phyloP scores from a whole-genome alignment of 345 rosid genomes.

The Eucalyptus melliodora region DNA sequence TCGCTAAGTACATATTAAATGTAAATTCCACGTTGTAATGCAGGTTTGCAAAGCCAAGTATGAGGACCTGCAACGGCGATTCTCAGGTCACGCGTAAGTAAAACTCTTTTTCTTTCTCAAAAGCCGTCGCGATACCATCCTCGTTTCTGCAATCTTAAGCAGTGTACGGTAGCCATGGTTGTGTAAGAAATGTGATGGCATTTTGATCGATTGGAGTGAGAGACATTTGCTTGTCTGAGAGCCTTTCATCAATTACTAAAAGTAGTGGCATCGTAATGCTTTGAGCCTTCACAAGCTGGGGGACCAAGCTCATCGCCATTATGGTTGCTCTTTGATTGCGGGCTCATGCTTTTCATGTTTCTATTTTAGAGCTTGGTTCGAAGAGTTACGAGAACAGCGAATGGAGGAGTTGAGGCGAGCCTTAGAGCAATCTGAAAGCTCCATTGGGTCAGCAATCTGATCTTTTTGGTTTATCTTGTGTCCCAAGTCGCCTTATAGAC shows the following conservation, averaged over 20 bases:
- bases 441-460: slow-evolving; percentile 56
- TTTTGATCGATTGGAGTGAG: background rate
- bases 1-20: background rate
- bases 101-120: background rate
- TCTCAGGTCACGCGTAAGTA: slow-evolving; percentile 60
- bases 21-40: background rate
- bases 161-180: background rate
- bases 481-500: background rate
- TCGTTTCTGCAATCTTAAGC: background rate
- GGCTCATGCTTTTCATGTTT: background rate
- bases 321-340: background rate
- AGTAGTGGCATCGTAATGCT: background rate
- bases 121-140: background rate
- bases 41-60: slow-evolving; percentile 80
- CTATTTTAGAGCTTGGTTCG: slow-evolving; percentile 60
- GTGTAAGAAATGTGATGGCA: background rate
- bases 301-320: background rate
- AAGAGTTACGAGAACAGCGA: slow-evolving; percentile 73
- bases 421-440: slow-evolving; percentile 53
- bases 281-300: background rate
- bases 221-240: background rate
- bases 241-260: background rate
- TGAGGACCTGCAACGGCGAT: slow-evolving; percentile 52
- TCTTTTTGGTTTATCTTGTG: background rate
- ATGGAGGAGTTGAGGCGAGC: slow-evolving; percentile 66